Evolutionary conservation across 306 rosid genomes (phyloP), one percentile per base, ranked within the genome.

Genomic region (Casuarina glauca): DNA sequence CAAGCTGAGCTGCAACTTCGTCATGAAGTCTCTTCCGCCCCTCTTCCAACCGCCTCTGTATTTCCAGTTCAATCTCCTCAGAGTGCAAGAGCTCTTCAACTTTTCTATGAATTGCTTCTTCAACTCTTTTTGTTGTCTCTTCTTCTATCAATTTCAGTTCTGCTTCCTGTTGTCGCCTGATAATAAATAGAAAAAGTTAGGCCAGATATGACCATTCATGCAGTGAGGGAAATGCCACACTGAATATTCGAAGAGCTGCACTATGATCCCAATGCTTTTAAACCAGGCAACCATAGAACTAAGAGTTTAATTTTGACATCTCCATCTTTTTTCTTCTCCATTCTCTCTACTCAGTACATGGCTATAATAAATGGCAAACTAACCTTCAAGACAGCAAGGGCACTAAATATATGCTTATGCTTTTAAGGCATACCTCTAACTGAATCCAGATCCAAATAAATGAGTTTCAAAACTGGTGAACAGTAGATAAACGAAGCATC

Each of bases 341-440:
- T 69, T 19, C 51, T 67, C 48, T 72, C 80, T 80, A 78, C 82
- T 84, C 62, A 57, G 54, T 74, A 74, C 74, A 70, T 82, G 76
- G 86, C 88, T 87, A 83, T 79, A 87, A 89, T 82, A 86, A 85
- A 77, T 72, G 79, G 76, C 97, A 87, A 88, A 88, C 97, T 91
- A 90, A 93, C 98, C 97, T 91, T 86, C 94, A 86, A 83, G 91
- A 81, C 78, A 91, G 80, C 86, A 85, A 84, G 81, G 86, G 88
- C 85, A 85, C 90, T 87, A 88, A 82, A 80, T 76, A 83, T 78
- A 90, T 78, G 95, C 90, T 90, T 88, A 92, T 87, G 89, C 99
- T 89, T 89, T 91, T 87, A 93, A 91, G 94, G 97, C 97, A 93
- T 91, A 93, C 99, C 99, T 91, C 99, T 96, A 90, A 85, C 76